phyloP scores from a whole-genome alignment of 768 basidiomycete species.

The Naematelia aurantialba region DNA sequence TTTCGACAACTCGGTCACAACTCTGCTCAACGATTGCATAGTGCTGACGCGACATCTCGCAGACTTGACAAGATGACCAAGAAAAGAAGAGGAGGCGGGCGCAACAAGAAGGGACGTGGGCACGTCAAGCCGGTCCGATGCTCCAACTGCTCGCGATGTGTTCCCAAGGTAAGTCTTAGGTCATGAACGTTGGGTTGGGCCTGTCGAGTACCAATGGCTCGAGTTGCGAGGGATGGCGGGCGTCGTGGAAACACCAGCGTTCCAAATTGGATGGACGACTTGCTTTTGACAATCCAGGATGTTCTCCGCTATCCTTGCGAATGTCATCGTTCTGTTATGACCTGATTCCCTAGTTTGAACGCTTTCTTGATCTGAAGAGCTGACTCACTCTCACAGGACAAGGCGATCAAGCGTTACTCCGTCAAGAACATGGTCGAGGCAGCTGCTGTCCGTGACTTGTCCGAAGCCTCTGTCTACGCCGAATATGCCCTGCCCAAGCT shows the following conservation, averaged over 20 bases:
- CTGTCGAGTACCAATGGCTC: background rate
- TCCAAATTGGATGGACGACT: too few relatives aligned
- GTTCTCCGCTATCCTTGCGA: too few relatives aligned
- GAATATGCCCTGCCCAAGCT: conserved; percentile 96
- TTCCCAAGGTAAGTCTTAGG: conserved; percentile 59
- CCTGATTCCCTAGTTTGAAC: too few relatives aligned
- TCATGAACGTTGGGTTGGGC: background rate
- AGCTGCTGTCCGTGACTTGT: conserved; percentile 94
- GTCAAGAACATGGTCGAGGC: conserved; percentile 99
- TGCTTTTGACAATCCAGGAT: too few relatives aligned
- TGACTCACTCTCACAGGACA: conserved; percentile 61
- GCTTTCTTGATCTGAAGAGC: too few relatives aligned
- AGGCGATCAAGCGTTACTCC: conserved; percentile 99
- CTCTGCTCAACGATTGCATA: background rate
- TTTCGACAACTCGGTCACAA: too few relatives aligned
- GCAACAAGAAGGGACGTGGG: conserved; percentile 99
- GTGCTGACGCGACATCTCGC: background rate
- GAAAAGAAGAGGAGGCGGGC: conserved; percentile 98
- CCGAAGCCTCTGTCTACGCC: conserved; percentile 89
- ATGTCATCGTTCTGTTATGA: too few relatives aligned
- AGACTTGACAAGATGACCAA: conserved; percentile 65
- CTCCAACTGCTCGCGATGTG: conserved; percentile 98
- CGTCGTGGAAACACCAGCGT: background rate
- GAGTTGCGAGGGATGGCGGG: background rate
- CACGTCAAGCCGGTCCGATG: conserved; percentile 92